phyloP scores from a whole-genome alignment of 2,329 filamentous ascomycete species.

The Colletotrichum lupini region DNA sequence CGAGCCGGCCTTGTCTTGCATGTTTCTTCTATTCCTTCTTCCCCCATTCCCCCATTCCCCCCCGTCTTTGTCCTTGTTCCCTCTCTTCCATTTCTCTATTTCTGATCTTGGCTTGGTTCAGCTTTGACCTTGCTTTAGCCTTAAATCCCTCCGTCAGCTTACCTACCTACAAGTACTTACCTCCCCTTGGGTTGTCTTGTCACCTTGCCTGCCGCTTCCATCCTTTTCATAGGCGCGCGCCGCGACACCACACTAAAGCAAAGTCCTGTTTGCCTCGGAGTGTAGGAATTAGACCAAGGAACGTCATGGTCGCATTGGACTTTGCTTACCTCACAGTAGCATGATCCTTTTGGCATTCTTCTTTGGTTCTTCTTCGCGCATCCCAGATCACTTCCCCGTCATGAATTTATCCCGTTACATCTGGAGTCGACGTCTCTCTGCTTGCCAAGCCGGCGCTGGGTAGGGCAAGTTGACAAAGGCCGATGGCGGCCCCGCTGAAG shows the following conservation, averaged over 20 bases:
- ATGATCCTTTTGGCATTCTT: background rate
- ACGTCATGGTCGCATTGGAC: background rate
- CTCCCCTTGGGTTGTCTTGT: background rate
- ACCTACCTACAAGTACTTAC: background rate
- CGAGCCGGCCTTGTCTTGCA: background rate
- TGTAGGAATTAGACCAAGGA: background rate
- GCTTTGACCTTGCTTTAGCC: background rate
- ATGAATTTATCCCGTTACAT: background rate
- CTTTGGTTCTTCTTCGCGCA: background rate
- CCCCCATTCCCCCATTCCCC: background rate
- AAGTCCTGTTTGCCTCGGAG: background rate
- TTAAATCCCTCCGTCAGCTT: background rate
- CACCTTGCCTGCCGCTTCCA: background rate
- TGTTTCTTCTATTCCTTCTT: background rate
- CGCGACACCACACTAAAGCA: background rate
- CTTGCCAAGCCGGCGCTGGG: conserved; percentile 22
- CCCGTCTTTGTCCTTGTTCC: background rate
- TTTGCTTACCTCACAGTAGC: background rate
- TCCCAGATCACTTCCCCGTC: background rate
- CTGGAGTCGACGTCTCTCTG: conserved; percentile 1
- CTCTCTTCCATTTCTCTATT: background rate
- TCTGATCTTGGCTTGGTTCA: background rate
- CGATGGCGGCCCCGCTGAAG: conserved; percentile 35
- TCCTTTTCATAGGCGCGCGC: background rate
- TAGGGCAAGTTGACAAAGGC: background rate